Conservation (phyloP, 352 stramenopile species). For the Globisporangium splendens region DNA sequence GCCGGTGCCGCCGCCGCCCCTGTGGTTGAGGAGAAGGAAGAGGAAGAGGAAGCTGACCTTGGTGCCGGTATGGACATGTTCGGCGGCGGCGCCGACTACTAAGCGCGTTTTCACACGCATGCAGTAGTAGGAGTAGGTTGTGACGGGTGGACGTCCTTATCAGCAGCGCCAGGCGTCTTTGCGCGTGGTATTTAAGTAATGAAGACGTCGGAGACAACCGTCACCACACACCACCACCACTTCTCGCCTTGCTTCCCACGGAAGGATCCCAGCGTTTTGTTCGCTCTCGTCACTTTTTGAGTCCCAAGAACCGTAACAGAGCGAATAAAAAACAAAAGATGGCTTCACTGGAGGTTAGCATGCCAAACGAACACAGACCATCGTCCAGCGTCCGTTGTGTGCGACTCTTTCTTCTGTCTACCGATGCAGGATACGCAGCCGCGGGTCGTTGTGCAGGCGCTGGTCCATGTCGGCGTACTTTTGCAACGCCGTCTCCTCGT, state of each 20-base stretch:
- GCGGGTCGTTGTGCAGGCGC: constrained; percentile 83
- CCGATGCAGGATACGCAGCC: constrained; percentile 70
- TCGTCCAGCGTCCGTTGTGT: background rate
- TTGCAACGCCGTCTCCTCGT: constrained; percentile 91
- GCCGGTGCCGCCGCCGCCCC: constrained; percentile 37
- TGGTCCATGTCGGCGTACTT: constrained; percentile 94
- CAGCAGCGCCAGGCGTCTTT: too few relatives aligned
- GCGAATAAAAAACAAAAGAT: constrained; percentile 62
- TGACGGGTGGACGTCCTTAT: background rate
- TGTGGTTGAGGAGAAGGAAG: constrained; percentile 71
- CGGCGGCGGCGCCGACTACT: constrained; percentile 83
- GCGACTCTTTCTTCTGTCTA: constrained; percentile 18
- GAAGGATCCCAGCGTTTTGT: constrained; percentile 9
- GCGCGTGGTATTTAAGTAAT: too few relatives aligned
- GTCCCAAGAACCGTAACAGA: constrained; percentile 28
- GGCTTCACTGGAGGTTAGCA: constrained; percentile 49
- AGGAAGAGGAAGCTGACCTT: constrained; percentile 86
- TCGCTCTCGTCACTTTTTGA: constrained; percentile 1
- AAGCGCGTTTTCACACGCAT: constrained; percentile 21
- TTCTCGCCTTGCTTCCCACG: too few relatives aligned
- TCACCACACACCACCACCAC: too few relatives aligned
- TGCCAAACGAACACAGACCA: constrained; percentile 1
- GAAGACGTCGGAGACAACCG: too few relatives aligned
- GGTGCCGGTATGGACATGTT: constrained; percentile 87
- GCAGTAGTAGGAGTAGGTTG: constrained; percentile 6